Conservation (phyloP, 2,329 filamentous ascomycete species). For the Alternaria ethzedia region DNA sequence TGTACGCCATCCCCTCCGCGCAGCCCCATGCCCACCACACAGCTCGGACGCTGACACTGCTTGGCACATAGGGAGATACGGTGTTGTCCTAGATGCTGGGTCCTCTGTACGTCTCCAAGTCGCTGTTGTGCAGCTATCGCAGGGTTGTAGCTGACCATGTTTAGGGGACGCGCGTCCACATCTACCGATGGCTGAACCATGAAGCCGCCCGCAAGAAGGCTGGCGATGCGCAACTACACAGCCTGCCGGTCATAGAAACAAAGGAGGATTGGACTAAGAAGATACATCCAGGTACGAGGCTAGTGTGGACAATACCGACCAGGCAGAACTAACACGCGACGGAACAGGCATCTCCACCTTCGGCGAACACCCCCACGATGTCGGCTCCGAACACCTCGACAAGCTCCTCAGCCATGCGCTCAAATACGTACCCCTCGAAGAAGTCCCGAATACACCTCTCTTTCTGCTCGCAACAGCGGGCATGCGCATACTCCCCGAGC, state of each 20-base stretch:
- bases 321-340: conserved; percentile 14
- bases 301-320: too few species aligned
- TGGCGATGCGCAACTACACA: conserved; percentile 65
- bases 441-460: conserved; percentile 83
- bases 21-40: conserved; percentile 8
- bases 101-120: conserved; percentile 70
- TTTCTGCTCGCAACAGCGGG: conserved; percentile 96
- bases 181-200: conserved; percentile 91
- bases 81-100: conserved; percentile 95
- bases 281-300: conserved; percentile 74
- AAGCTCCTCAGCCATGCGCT: conserved; percentile 82
- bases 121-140: neutral
- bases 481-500: conserved; percentile 81
- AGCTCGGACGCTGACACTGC: conserved; percentile 28
- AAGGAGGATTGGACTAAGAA: conserved; percentile 92
- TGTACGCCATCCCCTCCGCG: conserved; percentile 42
- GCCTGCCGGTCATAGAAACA: conserved; percentile 80
- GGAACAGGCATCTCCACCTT: conserved; percentile 79
- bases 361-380: conserved; percentile 73
- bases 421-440: conserved; percentile 75
- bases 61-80: conserved; percentile 68
- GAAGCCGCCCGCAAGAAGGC: conserved; percentile 69
- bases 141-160: conserved; percentile 22
- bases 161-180: conserved; percentile 84
- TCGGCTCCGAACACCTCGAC: conserved; percentile 83